Percentiles rank a stretch among this genome's conserved stretches.
These are phyloP conservation scores for Pseudomicrostroma phylloplanum DNA, from an alignment of 1,284 basidiomycete species.

Conservation along the genomic window DNA sequence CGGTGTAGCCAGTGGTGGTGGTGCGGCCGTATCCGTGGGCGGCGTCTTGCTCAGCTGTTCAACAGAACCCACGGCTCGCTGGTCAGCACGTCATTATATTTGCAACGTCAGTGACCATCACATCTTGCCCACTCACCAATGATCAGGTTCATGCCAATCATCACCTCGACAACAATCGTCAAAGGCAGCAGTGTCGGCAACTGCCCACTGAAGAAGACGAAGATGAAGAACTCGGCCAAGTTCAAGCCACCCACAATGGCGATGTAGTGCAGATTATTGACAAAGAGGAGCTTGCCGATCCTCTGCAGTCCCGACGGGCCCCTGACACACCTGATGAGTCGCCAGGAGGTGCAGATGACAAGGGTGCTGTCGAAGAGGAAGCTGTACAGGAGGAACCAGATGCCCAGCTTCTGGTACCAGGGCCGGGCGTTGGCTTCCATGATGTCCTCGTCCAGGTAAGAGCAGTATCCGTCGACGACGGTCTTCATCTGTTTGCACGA, in stretches of 20 bases:
- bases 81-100: no score
- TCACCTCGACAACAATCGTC: background rate
- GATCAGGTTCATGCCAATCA: background rate
- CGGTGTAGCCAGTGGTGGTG: background rate
- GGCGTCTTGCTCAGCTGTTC: background rate
- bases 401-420: background rate
- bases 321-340: conserved; percentile 7
- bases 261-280: conserved; percentile 17
- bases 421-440: conserved; percentile 1
- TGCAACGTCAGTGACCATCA: no score
- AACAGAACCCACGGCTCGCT: no score
- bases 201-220: background rate
- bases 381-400: conserved; percentile 8
- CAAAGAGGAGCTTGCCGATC: conserved; percentile 12
- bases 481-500: background rate
- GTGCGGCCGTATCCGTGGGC: conserved; percentile 5
- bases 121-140: background rate
- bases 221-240: background rate
- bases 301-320: conserved; percentile 7
- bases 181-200: background rate
- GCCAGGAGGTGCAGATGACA: conserved; percentile 5
- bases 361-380: conserved; percentile 9
- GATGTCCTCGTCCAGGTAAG: background rate
- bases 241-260: background rate
- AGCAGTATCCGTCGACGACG: conserved; percentile 6